phyloP scores from a whole-genome alignment of 768 basidiomycete species.

The Termitomyces sp. region DNA sequence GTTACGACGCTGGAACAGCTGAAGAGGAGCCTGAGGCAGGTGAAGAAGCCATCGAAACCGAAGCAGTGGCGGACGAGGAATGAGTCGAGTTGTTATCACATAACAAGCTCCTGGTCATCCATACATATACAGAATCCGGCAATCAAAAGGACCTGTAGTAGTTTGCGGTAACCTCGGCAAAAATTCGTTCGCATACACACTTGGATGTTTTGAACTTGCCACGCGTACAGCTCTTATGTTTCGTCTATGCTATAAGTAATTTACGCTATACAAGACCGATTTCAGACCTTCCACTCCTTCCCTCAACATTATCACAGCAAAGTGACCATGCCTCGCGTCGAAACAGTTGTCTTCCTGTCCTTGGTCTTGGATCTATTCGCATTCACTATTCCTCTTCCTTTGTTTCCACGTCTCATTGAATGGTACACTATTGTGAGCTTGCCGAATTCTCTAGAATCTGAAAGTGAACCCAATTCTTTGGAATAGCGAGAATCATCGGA shows the following conservation, averaged over 20 bases:
- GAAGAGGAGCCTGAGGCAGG: constrained; percentile 29
- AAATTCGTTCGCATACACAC: not conserved
- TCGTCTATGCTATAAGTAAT: not conserved
- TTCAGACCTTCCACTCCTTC: not conserved
- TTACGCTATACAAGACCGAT: too few relatives aligned
- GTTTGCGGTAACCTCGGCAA: not conserved
- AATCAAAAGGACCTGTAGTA: not conserved
- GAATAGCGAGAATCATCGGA: constrained; percentile 67
- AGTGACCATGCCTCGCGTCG: constrained; percentile 65
- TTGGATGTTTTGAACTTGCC: too few relatives aligned
- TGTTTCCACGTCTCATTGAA: constrained; percentile 96
- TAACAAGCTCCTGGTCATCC: too few relatives aligned
- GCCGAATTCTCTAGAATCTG: not conserved
- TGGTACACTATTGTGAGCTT: constrained; percentile 74
- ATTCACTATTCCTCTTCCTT: constrained; percentile 92
- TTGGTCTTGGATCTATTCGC: constrained; percentile 87
- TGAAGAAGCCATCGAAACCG: constrained; percentile 17
- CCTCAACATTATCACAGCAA: not conserved
- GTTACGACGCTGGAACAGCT: constrained; percentile 35
- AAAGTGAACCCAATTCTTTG: constrained; percentile 1
- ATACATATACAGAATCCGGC: too few relatives aligned
- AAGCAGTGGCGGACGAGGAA: constrained; percentile 8
- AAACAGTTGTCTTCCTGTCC: constrained; percentile 85
- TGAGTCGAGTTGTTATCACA: not conserved
- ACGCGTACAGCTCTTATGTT: too few relatives aligned